These are phyloP conservation scores for Vigna reflexopilosa DNA, from an alignment of 306 rosid genomes.

Conservation along the genomic window DNA sequence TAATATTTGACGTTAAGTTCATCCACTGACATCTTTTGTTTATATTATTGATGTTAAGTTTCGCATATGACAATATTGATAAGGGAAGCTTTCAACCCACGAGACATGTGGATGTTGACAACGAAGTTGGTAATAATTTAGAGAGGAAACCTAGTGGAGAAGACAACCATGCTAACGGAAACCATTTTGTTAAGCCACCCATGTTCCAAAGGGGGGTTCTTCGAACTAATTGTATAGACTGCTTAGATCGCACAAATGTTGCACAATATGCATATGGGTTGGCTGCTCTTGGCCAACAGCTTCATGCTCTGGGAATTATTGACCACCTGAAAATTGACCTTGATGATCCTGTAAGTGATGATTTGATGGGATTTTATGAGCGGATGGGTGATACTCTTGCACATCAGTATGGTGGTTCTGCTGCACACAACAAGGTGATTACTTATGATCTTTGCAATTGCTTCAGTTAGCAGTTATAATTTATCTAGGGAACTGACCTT, in stretches of 20 bases:
- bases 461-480: constrained; percentile 31
- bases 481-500: not conserved
- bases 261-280: constrained; percentile 88
- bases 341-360: constrained; percentile 66
- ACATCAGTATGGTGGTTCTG: constrained; percentile 88
- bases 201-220: constrained; percentile 76
- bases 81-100: constrained; percentile 30
- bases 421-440: constrained; percentile 87
- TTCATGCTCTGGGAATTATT: constrained; percentile 60
- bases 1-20: constrained; percentile 24
- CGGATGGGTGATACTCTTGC: constrained; percentile 87
- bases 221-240: constrained; percentile 90
- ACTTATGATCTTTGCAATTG: constrained; percentile 5
- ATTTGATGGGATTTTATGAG: constrained; percentile 75
- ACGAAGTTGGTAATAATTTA: constrained; percentile 49
- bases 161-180: constrained; percentile 50
- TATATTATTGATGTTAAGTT: constrained; percentile 29
- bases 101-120: constrained; percentile 30
- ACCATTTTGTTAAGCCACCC: constrained; percentile 41
- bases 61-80: constrained; percentile 34
- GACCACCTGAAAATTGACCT: constrained; percentile 67
- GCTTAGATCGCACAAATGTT: constrained; percentile 89
- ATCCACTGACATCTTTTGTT: constrained; percentile 6
- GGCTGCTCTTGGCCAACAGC: constrained; percentile 75
- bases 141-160: constrained; percentile 43